These are phyloP conservation scores for Phtheirospermum japonicum DNA, from an alignment of 257 asterid species.

Conservation along the genomic window DNA sequence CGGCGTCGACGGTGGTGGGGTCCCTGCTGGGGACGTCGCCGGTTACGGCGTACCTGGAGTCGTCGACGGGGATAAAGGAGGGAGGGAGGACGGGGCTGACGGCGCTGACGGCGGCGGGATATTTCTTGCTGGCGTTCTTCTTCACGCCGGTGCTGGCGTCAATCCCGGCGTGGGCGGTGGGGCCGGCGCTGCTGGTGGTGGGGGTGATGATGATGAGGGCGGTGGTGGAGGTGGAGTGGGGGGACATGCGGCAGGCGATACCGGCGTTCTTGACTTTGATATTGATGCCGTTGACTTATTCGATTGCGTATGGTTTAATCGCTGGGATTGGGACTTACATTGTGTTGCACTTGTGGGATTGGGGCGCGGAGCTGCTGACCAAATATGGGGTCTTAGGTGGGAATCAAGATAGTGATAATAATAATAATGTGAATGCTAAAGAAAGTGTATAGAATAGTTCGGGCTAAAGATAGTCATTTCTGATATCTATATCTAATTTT, in stretches of 20 bases:
- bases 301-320: slow-evolving; percentile 88
- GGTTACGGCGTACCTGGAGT: slow-evolving; percentile 80
- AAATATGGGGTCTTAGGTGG: not conserved
- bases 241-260: slow-evolving; percentile 84
- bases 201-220: slow-evolving; percentile 97
- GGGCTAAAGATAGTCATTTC: too few species aligned
- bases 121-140: slow-evolving; percentile 72
- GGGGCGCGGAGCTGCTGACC: slow-evolving; percentile 31
- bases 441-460: slow-evolving; percentile 20
- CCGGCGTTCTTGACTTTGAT: slow-evolving; percentile 88
- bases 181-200: slow-evolving; percentile 89
- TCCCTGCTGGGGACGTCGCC: slow-evolving; percentile 90
- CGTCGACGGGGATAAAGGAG: slow-evolving; percentile 91
- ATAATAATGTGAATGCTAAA: slow-evolving; percentile 16
- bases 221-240: slow-evolving; percentile 93
- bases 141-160: slow-evolving; percentile 92
- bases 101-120: slow-evolving; percentile 82
- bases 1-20: slow-evolving; percentile 74
- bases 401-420: not conserved
- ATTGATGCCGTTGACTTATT: slow-evolving; percentile 88
- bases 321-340: slow-evolving; percentile 79
- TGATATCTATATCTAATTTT: too few species aligned
- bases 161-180: slow-evolving; percentile 97
- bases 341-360: slow-evolving; percentile 72
- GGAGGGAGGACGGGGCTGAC: slow-evolving; percentile 96